Conservation (phyloP, 495 filamentous ascomycete species). For the Penicillium macrosclerotiorum region DNA sequence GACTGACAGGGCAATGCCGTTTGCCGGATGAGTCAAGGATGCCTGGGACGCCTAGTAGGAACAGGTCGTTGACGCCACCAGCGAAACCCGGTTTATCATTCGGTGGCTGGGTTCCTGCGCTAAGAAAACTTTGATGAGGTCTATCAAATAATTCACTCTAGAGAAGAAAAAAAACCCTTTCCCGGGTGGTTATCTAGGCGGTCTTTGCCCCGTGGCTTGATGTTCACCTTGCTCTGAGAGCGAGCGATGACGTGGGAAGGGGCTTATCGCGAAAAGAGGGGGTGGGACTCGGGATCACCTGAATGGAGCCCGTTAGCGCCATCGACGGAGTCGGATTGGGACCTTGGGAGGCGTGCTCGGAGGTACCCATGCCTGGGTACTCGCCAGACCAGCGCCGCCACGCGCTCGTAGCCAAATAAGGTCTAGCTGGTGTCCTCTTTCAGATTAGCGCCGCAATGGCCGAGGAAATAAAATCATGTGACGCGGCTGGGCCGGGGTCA, state of each 20-base stretch:
- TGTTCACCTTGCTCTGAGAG: not conserved
- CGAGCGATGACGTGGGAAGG: conserved; percentile 26
- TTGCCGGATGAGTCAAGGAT: conserved; percentile 30
- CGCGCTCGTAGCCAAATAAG: too few species aligned
- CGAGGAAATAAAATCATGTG: conserved; percentile 10
- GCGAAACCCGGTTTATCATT: conserved; percentile 1
- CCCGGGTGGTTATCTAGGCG: too few species aligned
- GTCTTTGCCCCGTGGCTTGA: too few species aligned
- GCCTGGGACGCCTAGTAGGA: conserved; percentile 10
- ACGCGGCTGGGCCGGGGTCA: not conserved
- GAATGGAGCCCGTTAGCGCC: conserved; percentile 3
- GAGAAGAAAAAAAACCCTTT: too few species aligned
- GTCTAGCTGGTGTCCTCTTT: too few species aligned
- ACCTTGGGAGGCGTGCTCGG: too few species aligned
- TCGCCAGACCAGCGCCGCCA: too few species aligned
- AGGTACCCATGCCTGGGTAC: too few species aligned
- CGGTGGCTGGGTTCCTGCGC: conserved; percentile 6
- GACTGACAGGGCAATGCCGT: conserved; percentile 14
- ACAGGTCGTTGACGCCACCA: conserved; percentile 26
- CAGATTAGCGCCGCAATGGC: too few species aligned
- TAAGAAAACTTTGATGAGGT: conserved; percentile 5
- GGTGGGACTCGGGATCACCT: conserved; percentile 18
- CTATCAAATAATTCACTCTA: too few species aligned
- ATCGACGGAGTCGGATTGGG: too few species aligned
- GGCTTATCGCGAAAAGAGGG: conserved; percentile 34